Base-by-base conservation (phyloP, 805 yeast species). In the Ascoidea tarda region DNA sequence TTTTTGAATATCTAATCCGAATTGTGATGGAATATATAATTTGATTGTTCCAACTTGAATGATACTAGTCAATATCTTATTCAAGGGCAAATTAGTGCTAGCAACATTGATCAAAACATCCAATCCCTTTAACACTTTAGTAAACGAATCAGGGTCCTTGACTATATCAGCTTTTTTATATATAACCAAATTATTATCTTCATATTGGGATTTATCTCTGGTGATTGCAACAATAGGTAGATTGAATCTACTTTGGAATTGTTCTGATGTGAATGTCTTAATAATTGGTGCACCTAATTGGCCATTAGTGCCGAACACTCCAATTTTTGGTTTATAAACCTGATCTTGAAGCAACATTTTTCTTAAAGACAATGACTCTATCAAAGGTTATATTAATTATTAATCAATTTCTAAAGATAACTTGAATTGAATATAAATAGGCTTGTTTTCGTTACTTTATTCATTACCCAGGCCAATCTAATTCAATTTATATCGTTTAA, bases 271-370 rank as follows among this genome's bases (percentile, higher is more conserved):
- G 49, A 81, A 63, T 6, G 80, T 79, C 1, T 65, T 67, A 16
- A 77, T 53, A 45, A 70, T 63, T 48, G 78, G 76, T 56, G 66
- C 64, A 47, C 82, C 84, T 46, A 81, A 63, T 56, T 63, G 55
- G 32, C 87, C 86, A 55, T 71, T 66, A 49, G 72, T 58, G 44
- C 86, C 85, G 53, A 75, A 59, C 51, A 81, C 61, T 46, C 83
- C 84, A 52, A 81, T 59, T 6, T 61, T 56, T 33, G 68, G 54
- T 49, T 52, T 52, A 46, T 32, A 42, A 32, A 21, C 28, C 28
- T 21, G 28, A 21, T 21, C 28, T 21, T 21, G 28, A 21, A 21
- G 3, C 28, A 3, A 21, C 28, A 21, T 21, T 21, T 21, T 21
- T 21, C 28, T 21, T 21, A 21, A 21, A 21, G 28, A 21, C 28